phyloP scores from a whole-genome alignment of 768 basidiomycete species.

The Tylopilus intermedius region DNA sequence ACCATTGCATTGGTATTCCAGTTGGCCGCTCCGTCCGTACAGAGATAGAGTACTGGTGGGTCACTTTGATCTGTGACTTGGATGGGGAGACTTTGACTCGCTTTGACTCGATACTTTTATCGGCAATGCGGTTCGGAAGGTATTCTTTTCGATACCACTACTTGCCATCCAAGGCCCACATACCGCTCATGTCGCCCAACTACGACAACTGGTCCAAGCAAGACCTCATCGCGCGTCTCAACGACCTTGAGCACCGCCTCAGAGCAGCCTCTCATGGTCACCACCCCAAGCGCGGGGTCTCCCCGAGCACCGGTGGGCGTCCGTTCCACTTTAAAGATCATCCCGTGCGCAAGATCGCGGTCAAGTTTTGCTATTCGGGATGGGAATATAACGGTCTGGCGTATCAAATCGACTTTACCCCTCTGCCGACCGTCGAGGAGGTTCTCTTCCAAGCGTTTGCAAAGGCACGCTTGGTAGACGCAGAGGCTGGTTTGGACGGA shows the following conservation, averaged over 20 bases:
- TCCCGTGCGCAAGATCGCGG: constrained; percentile 83
- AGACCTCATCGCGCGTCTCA: constrained; percentile 5
- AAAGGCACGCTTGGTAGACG: constrained; percentile 73
- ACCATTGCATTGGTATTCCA: no score
- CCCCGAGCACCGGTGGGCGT: constrained; percentile 27
- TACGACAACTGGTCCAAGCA: constrained; percentile 47
- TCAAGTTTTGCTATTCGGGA: constrained; percentile 90
- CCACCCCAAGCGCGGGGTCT: constrained; percentile 8
- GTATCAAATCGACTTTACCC: constrained; percentile 63
- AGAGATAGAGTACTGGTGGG: no score
- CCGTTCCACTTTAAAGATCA: constrained; percentile 63
- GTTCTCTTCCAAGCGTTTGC: constrained; percentile 78
- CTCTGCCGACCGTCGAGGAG: constrained; percentile 86
- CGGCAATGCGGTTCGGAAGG: constrained; percentile 24
- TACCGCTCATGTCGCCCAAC: constrained; percentile 34
- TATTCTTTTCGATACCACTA: constrained; percentile 32
- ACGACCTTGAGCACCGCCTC: not conserved
- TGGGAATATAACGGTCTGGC: constrained; percentile 91
- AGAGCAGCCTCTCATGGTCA: not conserved
- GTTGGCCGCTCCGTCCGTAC: no score
- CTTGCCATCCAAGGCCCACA: constrained; percentile 24
- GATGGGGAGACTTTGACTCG: not conserved
- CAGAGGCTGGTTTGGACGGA: constrained; percentile 68
- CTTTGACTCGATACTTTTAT: not conserved
- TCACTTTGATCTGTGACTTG: not conserved